Conservation (phyloP, 2,329 filamentous ascomycete species). For the Colletotrichum cordylinicola region DNA sequence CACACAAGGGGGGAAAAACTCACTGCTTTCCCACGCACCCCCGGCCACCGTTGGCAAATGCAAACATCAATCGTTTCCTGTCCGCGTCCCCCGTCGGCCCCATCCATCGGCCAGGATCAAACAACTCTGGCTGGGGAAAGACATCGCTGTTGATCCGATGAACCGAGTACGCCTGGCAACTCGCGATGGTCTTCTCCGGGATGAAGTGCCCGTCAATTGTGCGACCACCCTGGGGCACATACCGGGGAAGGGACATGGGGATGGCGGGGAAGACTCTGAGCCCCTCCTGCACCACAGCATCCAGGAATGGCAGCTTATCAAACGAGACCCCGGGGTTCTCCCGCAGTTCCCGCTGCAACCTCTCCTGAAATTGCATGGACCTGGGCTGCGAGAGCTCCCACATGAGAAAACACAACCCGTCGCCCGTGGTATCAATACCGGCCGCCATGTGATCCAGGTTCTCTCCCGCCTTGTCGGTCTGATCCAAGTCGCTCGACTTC, state of each 20-base stretch:
- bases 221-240: slow-evolving; percentile 60
- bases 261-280: slow-evolving; percentile 69
- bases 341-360: slow-evolving; percentile 57
- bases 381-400: slow-evolving; percentile 70
- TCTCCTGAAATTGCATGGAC: slow-evolving; percentile 55
- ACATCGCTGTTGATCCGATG: slow-evolving; percentile 67
- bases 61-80: slow-evolving; percentile 66
- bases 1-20: slow-evolving; percentile 29
- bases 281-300: slow-evolving; percentile 68
- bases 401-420: slow-evolving; percentile 74
- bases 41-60: slow-evolving; percentile 69
- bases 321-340: slow-evolving; percentile 42
- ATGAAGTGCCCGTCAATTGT: slow-evolving; percentile 60
- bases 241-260: slow-evolving; percentile 70
- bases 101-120: slow-evolving; percentile 86
- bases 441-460: slow-evolving; percentile 76
- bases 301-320: slow-evolving; percentile 63
- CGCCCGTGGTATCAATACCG: slow-evolving; percentile 75
- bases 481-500: slow-evolving; percentile 50
- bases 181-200: slow-evolving; percentile 61
- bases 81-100: slow-evolving; percentile 76
- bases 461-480: slow-evolving; percentile 67
- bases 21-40: slow-evolving; percentile 73
- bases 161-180: slow-evolving; percentile 66
- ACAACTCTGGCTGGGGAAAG: slow-evolving; percentile 80